phyloP scores from a whole-genome alignment of 129 eudicot species.

The Sambucus nigra region DNA sequence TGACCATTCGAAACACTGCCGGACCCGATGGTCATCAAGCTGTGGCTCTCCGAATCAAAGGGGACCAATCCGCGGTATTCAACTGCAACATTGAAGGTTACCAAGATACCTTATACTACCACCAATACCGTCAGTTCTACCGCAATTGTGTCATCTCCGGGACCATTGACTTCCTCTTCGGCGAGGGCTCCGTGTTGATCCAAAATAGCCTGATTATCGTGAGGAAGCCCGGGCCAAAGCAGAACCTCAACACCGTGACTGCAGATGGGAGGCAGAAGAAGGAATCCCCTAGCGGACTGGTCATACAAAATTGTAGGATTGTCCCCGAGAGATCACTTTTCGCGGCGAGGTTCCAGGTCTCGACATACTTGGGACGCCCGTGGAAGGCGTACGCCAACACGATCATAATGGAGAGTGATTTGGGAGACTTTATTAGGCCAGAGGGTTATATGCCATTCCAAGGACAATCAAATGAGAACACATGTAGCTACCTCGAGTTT shows the following conservation, averaged over 20 bases:
- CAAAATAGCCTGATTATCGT: slow-evolving; percentile 44
- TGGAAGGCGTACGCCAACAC: slow-evolving; percentile 39
- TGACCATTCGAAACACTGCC: slow-evolving; percentile 45
- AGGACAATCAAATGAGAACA: slow-evolving; percentile 16
- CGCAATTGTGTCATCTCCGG: slow-evolving; percentile 45
- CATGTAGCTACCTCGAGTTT: slow-evolving; percentile 33
- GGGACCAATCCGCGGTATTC: slow-evolving; percentile 37
- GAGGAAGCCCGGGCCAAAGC: slow-evolving; percentile 26
- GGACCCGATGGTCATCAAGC: slow-evolving; percentile 74
- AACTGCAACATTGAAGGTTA: slow-evolving; percentile 57
- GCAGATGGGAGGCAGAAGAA: slow-evolving; percentile 42
- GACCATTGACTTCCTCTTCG: slow-evolving; percentile 59
- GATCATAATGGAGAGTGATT: slow-evolving; percentile 29
- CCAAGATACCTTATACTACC: slow-evolving; percentile 69
- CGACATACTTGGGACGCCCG: slow-evolving; percentile 51
- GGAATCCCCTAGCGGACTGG: slow-evolving; percentile 33
- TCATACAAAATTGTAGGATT: slow-evolving; percentile 46
- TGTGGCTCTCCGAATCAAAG: slow-evolving; percentile 43
- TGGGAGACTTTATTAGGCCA: slow-evolving; percentile 48
- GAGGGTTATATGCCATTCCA: slow-evolving; percentile 50
- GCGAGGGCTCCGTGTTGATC: slow-evolving; percentile 41
- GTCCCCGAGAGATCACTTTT: slow-evolving; percentile 24
- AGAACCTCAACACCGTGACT: slow-evolving; percentile 40
- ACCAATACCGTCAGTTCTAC: slow-evolving; percentile 40
- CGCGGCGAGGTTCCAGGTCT: slow-evolving; percentile 20